Conservation (phyloP, 306 rosid genomes). For the Oemleria cerasiformis region DNA sequence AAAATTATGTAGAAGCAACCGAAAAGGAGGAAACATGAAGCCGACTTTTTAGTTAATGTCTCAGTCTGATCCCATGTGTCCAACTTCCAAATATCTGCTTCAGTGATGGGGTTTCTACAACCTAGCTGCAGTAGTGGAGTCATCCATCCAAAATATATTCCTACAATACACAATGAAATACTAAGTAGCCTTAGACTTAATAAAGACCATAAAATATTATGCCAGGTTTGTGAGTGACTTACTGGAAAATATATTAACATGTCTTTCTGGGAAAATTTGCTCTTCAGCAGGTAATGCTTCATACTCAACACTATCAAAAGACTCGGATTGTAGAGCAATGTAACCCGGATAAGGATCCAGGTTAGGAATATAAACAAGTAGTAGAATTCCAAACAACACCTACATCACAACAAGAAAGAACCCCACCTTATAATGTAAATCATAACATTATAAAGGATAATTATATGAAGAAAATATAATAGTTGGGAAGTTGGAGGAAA, state of each 20-base stretch:
- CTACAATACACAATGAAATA: constrained; percentile 35
- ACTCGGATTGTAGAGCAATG: constrained; percentile 34
- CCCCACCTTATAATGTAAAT: not conserved
- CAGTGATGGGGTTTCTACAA: constrained; percentile 64
- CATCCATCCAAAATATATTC: constrained; percentile 75
- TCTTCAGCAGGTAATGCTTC: constrained; percentile 65
- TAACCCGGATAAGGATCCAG: constrained; percentile 69
- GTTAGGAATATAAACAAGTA: constrained; percentile 60
- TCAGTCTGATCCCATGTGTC: constrained; percentile 81
- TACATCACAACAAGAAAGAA: constrained; percentile 29
- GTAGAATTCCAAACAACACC: constrained; percentile 72
- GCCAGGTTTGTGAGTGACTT: constrained; percentile 26
- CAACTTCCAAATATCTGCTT: constrained; percentile 83
- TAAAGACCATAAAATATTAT: not conserved
- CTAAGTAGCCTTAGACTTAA: constrained; percentile 4
- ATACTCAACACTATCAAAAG: constrained; percentile 55
- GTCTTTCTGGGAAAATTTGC: constrained; percentile 71
- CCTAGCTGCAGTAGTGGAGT: constrained; percentile 84
- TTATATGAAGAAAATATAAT: too few species aligned
- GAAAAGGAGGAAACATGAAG: constrained; percentile 19
- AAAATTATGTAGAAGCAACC: constrained; percentile 21
- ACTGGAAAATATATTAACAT: constrained; percentile 60
- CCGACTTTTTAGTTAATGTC: constrained; percentile 52
- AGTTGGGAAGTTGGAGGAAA: constrained; percentile 22
- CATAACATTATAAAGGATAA: not conserved